Conservation (phyloP, 306 rosid genomes). For the Corylus americana region DNA sequence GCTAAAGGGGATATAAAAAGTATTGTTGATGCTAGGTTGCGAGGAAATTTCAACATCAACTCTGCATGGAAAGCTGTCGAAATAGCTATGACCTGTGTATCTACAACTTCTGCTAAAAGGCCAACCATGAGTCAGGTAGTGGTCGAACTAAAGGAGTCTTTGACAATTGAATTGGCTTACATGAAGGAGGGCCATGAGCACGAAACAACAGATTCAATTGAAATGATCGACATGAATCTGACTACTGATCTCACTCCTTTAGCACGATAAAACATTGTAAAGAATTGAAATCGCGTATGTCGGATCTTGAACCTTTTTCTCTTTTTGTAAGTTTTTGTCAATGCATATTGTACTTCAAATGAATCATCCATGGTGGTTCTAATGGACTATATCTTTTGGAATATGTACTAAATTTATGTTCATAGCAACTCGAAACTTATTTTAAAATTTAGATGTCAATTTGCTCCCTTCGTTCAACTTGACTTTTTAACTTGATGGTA, state of each 20-base stretch:
- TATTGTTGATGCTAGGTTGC: slow-evolving; percentile 13
- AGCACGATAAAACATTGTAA: neutral
- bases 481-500: too few species aligned
- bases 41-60: neutral
- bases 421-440: too few species aligned
- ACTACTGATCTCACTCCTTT: neutral
- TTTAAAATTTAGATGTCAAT: too few species aligned
- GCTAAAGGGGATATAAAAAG: slow-evolving; percentile 9
- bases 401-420: too few species aligned
- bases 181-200: neutral
- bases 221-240: neutral
- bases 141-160: neutral
- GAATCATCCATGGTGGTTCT: too few species aligned
- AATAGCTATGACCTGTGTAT: slow-evolving; percentile 16
- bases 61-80: slow-evolving; percentile 26
- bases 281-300: neutral
- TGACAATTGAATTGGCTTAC: neutral
- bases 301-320: neutral
- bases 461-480: too few species aligned
- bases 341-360: neutral
- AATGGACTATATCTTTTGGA: too few species aligned
- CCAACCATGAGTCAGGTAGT: neutral
- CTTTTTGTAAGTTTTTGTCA: neutral
- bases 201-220: neutral
- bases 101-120: neutral